These are phyloP conservation scores for Zygoascus hellenicus DNA, from an alignment of 1,139 yeast species.

Conservation along the genomic window DNA sequence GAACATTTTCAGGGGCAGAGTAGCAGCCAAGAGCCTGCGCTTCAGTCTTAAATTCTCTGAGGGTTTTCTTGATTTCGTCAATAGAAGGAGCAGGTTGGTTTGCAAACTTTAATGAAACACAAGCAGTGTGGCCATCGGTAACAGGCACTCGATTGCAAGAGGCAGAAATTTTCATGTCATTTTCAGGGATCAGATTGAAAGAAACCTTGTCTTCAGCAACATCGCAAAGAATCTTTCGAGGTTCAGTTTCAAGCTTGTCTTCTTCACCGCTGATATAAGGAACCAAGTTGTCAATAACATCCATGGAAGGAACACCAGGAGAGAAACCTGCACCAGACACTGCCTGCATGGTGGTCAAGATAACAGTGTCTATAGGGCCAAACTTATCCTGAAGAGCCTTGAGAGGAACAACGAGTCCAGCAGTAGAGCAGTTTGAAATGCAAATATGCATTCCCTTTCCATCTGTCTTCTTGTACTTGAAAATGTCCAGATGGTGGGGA, in stretches of 20 bases:
- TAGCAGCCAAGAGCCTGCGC: conserved; percentile 71
- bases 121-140: conserved; percentile 96
- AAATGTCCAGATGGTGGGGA: conserved; percentile 82
- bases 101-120: conserved; percentile 80
- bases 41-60: conserved; percentile 77
- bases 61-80: conserved; percentile 66
- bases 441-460: conserved; percentile 82
- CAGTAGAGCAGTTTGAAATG: conserved; percentile 97
- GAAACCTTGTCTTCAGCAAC: conserved; percentile 39
- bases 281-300: conserved; percentile 85
- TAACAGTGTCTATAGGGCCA: conserved; percentile 83
- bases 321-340: conserved; percentile 98
- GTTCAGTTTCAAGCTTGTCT: conserved; percentile 98
- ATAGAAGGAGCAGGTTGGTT: conserved; percentile 78
- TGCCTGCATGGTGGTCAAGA: conserved; percentile 93
- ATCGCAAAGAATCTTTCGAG: conserved; percentile 82
- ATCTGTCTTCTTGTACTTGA: conserved; percentile 46
- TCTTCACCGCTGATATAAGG: conserved; percentile 97
- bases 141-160: conserved; percentile 97
- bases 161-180: conserved; percentile 82
- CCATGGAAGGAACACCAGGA: conserved; percentile 96
- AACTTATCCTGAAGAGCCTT: conserved; percentile 83
- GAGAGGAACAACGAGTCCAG: conserved; percentile 94
- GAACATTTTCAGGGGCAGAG: conserved; percentile 89
- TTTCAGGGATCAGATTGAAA: conserved; percentile 57